Evolutionary conservation across 2,329 filamentous ascomycete genomes (phyloP).

Genomic region (Calcarisporium arbuscula): DNA sequence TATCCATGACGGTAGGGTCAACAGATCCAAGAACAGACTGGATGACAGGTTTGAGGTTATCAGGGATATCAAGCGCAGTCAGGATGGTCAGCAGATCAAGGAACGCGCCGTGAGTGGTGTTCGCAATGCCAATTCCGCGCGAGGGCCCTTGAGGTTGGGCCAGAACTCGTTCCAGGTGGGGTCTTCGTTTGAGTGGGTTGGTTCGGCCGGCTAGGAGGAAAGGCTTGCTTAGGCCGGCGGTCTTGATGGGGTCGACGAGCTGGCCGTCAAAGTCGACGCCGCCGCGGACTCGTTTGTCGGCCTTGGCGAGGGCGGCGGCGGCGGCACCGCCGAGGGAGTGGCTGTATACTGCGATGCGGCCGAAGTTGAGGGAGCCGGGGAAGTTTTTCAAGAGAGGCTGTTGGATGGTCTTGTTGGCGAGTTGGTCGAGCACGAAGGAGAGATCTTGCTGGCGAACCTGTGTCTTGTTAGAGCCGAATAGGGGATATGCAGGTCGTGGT

Average conservation of each 20-base stretch:
- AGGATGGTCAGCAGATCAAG: constrained; percentile 24
- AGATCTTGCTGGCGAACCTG: constrained; percentile 29
- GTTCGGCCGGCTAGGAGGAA: constrained; percentile 25
- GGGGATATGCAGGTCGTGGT: not conserved
- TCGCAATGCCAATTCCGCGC: constrained; percentile 17
- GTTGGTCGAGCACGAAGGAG: constrained; percentile 28
- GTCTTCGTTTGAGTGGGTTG: constrained; percentile 21
- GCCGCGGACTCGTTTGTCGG: constrained; percentile 25
- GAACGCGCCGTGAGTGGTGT: constrained; percentile 23
- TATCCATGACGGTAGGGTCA: constrained; percentile 11
- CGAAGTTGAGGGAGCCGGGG: constrained; percentile 18
- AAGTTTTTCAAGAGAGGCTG: constrained; percentile 13
- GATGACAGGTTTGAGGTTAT: constrained; percentile 2
- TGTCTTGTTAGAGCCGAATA: not conserved
- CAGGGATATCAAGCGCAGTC: constrained; percentile 15
- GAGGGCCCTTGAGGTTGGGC: constrained; percentile 16
- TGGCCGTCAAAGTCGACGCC: constrained; percentile 36
- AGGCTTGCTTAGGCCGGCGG: constrained; percentile 19
- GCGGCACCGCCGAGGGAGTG: constrained; percentile 34
- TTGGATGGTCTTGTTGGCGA: constrained; percentile 15
- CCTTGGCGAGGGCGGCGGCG: constrained; percentile 23
- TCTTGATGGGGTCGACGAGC: constrained; percentile 22
- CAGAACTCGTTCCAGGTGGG: constrained; percentile 25
- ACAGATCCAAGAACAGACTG: constrained; percentile 12
- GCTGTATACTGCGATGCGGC: constrained; percentile 27